Conservation (phyloP, 2,329 filamentous ascomycete genomes). For the Aspergillus ochraceoroseus region DNA sequence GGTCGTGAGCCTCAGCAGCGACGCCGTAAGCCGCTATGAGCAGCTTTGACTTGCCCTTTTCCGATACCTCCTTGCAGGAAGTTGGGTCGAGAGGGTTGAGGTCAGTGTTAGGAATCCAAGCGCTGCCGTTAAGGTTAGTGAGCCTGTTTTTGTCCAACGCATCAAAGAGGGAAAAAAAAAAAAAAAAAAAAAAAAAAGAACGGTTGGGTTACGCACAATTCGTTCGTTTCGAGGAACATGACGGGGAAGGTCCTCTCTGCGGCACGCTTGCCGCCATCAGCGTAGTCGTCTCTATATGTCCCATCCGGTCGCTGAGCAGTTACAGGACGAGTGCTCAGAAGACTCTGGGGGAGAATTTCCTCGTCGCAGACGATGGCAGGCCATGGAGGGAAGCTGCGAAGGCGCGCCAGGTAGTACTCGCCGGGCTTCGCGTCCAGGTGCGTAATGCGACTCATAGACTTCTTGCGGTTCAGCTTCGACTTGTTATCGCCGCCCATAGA, state of each 20-base stretch:
- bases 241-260: conserved; percentile 84
- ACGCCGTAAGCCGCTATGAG: conserved; percentile 74
- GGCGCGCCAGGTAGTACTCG: conserved; percentile 84
- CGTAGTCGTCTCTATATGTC: conserved; percentile 79
- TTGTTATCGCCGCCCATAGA: conserved; percentile 63
- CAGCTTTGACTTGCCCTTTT: conserved; percentile 71
- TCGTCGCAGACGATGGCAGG: conserved; percentile 92
- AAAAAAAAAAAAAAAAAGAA: too few species aligned
- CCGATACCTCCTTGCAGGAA: conserved; percentile 62
- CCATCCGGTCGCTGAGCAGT: conserved; percentile 78
- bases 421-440: conserved; percentile 81
- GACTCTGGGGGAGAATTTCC: conserved; percentile 76
- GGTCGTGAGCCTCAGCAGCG: conserved; percentile 69
- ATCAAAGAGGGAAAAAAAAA: conserved; percentile 7
- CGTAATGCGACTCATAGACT: conserved; percentile 65
- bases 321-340: conserved; percentile 74
- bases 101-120: conserved; percentile 84
- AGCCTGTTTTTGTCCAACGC: neutral
- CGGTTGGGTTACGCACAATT: conserved; percentile 69
- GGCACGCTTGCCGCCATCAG: conserved; percentile 79
- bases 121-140: conserved; percentile 51
- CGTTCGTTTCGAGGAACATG: conserved; percentile 92
- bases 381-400: conserved; percentile 94
- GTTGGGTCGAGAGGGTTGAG: conserved; percentile 71
- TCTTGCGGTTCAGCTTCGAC: conserved; percentile 76